Evolutionary conservation across 2,329 filamentous ascomycete species (phyloP).

Genomic region (Aspergillus ibericus): DNA sequence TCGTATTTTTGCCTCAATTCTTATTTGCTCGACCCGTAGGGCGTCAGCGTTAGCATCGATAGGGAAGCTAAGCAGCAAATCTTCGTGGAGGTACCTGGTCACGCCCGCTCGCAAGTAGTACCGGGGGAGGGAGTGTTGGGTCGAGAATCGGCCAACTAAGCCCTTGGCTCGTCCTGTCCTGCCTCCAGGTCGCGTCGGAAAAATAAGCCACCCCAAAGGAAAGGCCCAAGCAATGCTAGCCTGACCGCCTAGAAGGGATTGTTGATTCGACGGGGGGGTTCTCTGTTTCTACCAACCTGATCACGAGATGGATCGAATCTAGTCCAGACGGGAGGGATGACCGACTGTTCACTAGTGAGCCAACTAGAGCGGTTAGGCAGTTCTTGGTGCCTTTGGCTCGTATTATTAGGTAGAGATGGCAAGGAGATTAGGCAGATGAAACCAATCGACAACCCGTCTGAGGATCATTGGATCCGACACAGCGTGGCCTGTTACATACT

Average conservation of each 20-base stretch:
- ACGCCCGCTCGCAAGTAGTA: not conserved
- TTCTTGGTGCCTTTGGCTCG: too few relatives aligned
- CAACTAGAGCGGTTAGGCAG: too few relatives aligned
- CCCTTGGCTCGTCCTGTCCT: not conserved
- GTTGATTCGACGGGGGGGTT: conserved; percentile 1
- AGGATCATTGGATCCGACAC: not conserved
- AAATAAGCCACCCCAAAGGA: conserved; percentile 2
- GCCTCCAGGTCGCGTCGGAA: conserved; percentile 4
- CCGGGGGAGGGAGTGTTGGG: not conserved
- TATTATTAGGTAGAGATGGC: not conserved
- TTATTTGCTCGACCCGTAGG: not conserved
- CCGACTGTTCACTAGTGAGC: not conserved
- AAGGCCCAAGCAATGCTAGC: conserved; percentile 5
- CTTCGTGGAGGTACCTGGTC: not conserved
- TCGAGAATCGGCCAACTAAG: conserved; percentile 2
- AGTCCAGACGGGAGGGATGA: not conserved
- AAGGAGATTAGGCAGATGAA: not conserved
- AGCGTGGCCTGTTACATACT: not conserved
- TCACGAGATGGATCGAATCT: not conserved
- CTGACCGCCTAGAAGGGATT: conserved; percentile 2
- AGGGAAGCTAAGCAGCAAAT: not conserved
- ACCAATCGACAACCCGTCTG: not conserved
- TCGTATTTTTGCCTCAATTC: not conserved
- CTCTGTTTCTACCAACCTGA: not conserved
- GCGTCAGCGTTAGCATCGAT: not conserved